These are phyloP conservation scores for Geotrichum carabidarum DNA, from an alignment of 1,139 yeast genomes.

Conservation along the genomic window DNA sequence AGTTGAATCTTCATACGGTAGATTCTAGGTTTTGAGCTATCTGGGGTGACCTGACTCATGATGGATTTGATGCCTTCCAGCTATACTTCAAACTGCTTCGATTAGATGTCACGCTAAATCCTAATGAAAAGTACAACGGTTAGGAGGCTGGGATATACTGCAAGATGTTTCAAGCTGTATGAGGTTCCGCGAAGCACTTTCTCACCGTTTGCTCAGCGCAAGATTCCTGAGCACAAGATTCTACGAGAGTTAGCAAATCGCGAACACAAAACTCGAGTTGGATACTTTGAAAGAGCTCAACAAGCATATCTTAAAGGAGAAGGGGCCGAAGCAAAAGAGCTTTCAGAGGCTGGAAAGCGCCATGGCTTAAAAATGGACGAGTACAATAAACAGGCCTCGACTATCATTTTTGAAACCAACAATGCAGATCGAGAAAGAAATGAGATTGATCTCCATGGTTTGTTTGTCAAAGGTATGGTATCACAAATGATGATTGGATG, in stretches of 20 bases:
- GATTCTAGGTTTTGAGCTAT: no score
- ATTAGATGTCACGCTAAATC: no score
- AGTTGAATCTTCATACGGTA: no score
- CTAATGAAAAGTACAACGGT: no score
- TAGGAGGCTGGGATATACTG: no score
- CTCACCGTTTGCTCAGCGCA: no score
- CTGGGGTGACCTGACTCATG: no score
- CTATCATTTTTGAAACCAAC: conserved; percentile 78
- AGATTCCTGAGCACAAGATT: no score
- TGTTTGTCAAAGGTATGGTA: conserved; percentile 53
- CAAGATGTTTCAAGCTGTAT: no score
- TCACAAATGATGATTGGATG: background rate
- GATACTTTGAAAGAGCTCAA: conserved; percentile 64
- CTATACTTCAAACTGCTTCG: no score
- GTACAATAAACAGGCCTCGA: conserved; percentile 72
- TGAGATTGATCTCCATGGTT: conserved; percentile 91
- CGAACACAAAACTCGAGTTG: conserved; percentile 53
- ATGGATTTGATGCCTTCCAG: no score
- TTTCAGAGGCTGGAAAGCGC: conserved; percentile 64
- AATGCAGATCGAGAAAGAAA: conserved; percentile 76
- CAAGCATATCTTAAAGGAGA: conserved; percentile 71
- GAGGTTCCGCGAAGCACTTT: no score
- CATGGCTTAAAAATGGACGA: conserved; percentile 58
- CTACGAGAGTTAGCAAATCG: conserved; percentile 60
- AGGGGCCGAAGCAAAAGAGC: conserved; percentile 61